These are phyloP conservation scores for Bidens hawaiensis DNA, from an alignment of 140 eudicot genomes.

Conservation along the genomic window DNA sequence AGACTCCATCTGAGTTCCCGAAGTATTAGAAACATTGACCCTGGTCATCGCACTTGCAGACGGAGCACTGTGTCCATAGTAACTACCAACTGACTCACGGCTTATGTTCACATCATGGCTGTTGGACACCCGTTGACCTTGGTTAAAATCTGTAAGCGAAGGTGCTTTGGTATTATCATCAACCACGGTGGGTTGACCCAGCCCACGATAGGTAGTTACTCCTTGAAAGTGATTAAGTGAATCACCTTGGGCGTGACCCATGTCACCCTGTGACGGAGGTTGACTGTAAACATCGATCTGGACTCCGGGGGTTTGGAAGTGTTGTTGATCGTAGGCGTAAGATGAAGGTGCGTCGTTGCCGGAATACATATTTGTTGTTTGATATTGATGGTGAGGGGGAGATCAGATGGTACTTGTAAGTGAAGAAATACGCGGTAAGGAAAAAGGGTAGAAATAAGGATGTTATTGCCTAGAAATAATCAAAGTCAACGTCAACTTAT, in stretches of 20 bases:
- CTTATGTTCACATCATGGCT: not conserved
- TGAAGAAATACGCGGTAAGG: not conserved
- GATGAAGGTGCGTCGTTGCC: conserved; percentile 9
- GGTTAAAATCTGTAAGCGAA: not conserved
- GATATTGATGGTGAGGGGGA: not conserved
- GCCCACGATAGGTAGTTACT: not conserved
- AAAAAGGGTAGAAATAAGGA: not conserved
- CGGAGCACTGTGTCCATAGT: not conserved
- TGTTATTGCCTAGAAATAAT: not conserved
- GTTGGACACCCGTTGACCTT: not conserved
- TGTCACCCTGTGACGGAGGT: not conserved
- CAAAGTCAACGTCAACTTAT: not conserved
- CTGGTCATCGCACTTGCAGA: not conserved
- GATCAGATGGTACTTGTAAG: not conserved
- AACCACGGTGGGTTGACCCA: not conserved
- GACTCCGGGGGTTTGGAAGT: not conserved
- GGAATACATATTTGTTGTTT: conserved; percentile 17
- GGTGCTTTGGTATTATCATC: not conserved
- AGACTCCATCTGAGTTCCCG: not conserved
- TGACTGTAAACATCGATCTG: not conserved
- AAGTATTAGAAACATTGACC: conserved; percentile 7
- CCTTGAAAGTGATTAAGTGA: not conserved
- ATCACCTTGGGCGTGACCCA: not conserved
- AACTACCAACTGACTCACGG: not conserved
- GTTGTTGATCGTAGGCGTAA: not conserved